Evolutionary conservation across 1,139 yeast species (phyloP), one percentile per base, ranked within the genome.

Genomic region (Debaryomycetaceae sp.): DNA sequence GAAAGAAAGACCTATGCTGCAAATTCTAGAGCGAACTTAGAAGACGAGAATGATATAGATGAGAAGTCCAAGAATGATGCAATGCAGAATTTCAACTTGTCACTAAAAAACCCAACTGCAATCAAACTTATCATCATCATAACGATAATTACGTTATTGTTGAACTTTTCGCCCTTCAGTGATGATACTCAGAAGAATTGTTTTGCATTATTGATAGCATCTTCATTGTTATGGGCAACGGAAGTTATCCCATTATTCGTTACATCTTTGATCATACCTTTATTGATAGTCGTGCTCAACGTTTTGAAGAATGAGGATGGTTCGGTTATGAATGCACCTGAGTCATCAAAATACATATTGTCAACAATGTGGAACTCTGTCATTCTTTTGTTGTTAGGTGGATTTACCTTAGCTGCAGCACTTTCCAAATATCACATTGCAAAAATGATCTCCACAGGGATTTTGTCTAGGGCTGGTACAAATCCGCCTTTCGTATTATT

Each of bases 281-380:
- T 84, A 42, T 70, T 79, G 41, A 84, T 83, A 41, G 75, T 75
- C 6, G 61, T 75, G 14, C 78, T 83, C 50, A 69, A 69, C 42
- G 84, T 83, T 5, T 62, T 81, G 49, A 83, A 81, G 55, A 75
- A 81, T 56, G 78, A 75, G 39, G 76, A 74, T 52, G 87, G 87
- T 2, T 53, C 75, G 6, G 68, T 75, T 0, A 73, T 82, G 82
- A 57, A 53, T 27, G 79, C 87, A 4, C 63, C 75, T 0, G 75
- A 66, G 36, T 78, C 87, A 1, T 80, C 88, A 0, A 66, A 76
- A 35, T 78, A 58, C 48, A 78, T 83, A 42, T 70, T 84, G 23
- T 61, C 79, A 1, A 67, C 80, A 8, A 83, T 84, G 90, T 84
- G 89, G 89, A 81, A 83, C 45, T 83, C 89, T 1, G 86, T 85